Conservation (phyloP, 2,329 filamentous ascomycete species). For the Claviceps purpurea region DNA sequence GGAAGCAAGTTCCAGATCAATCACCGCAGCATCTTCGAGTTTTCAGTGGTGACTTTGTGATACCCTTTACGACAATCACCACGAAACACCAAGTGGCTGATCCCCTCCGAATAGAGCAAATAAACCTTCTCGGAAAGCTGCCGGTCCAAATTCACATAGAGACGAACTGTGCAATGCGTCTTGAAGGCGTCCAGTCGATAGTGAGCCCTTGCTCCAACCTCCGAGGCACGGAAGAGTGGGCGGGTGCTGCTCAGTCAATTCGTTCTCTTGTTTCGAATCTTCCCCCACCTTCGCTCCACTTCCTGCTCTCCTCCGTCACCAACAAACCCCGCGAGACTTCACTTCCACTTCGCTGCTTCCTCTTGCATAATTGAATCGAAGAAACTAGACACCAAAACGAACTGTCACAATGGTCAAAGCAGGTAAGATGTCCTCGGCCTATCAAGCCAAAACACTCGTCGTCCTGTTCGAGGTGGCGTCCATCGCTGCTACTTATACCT, state of each 20-base stretch:
- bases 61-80: background rate
- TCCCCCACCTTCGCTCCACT: conserved; percentile 7
- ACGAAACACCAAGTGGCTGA: background rate
- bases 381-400: conserved; percentile 21
- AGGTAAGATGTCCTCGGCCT: conserved; percentile 41
- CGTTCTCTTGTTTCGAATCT: conserved; percentile 5
- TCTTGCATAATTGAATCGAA: conserved; percentile 6
- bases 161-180: background rate
- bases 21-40: background rate
- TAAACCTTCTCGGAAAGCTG: background rate
- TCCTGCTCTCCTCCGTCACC: conserved; percentile 5
- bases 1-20: background rate
- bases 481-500: conserved; percentile 11
- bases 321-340: conserved; percentile 3
- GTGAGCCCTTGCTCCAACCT: background rate
- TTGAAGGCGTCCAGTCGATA: background rate
- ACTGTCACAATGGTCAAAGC: conserved; percentile 94
- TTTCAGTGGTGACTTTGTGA: background rate
- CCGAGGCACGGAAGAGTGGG: background rate
- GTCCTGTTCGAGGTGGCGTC: background rate
- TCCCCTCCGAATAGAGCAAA: no score
- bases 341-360: background rate
- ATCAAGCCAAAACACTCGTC: background rate
- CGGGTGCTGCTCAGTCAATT: background rate
- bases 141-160: background rate